Conservation (phyloP, 1,284 basidiomycete species). For the Prillingera fragicola region DNA sequence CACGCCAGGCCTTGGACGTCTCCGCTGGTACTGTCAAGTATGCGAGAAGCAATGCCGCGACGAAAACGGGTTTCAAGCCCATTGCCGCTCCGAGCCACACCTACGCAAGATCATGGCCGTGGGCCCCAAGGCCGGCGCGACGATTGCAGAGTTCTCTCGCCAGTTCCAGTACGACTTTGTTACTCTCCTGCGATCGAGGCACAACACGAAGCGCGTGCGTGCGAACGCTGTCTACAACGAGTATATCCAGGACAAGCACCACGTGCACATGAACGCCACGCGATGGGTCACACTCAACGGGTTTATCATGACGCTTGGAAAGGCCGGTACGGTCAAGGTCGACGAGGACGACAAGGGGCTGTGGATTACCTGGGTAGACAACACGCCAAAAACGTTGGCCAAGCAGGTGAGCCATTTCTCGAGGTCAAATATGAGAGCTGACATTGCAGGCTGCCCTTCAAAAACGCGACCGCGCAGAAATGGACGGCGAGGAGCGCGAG, state of each 20-base stretch:
- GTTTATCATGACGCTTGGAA: slow-evolving; percentile 85
- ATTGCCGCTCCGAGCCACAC: slow-evolving; percentile 53
- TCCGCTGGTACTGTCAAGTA: slow-evolving; percentile 94
- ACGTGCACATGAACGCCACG: slow-evolving; percentile 98
- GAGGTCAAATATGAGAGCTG: neutral
- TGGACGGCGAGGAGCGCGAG: slow-evolving; percentile 91
- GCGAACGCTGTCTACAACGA: slow-evolving; percentile 98
- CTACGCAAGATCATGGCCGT: slow-evolving; percentile 93
- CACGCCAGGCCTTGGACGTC: slow-evolving; percentile 63
- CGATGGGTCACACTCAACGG: slow-evolving; percentile 95
- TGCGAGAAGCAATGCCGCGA: slow-evolving; percentile 92
- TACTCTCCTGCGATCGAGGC: slow-evolving; percentile 64
- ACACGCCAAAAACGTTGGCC: slow-evolving; percentile 82
- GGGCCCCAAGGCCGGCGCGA: slow-evolving; percentile 82
- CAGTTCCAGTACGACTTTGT: slow-evolving; percentile 93
- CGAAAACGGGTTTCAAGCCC: slow-evolving; percentile 79
- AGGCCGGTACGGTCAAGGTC: slow-evolving; percentile 79
- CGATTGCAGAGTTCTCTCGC: slow-evolving; percentile 83
- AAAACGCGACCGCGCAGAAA: slow-evolving; percentile 87
- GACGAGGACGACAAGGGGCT: slow-evolving; percentile 98
- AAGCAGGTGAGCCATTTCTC: slow-evolving; percentile 59
- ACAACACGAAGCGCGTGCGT: slow-evolving; percentile 85
- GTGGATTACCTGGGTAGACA: slow-evolving; percentile 97
- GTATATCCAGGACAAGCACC: slow-evolving; percentile 89
- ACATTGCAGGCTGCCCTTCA: slow-evolving; percentile 65